Evolutionary conservation across 2,329 filamentous ascomycete species (phyloP).

Genomic region (Fusarium sp.): DNA sequence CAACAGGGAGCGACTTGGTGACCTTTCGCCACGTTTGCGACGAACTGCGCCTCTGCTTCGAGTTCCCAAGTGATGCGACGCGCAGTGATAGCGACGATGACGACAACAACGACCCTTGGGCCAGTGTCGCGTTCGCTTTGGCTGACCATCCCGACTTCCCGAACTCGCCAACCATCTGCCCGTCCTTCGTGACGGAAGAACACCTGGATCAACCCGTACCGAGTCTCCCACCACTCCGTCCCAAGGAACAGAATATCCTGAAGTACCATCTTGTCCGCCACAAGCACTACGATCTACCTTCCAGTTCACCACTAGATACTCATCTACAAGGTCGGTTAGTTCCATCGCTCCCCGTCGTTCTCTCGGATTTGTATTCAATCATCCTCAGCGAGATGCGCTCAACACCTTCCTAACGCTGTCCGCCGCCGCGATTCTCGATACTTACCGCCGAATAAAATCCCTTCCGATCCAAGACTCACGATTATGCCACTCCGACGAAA

Average conservation of each 20-base stretch:
- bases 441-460: neutral
- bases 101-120: conserved; percentile 1
- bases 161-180: neutral
- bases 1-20: conserved; percentile 4
- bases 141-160: neutral
- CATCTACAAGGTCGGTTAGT: neutral
- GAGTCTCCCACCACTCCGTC: neutral
- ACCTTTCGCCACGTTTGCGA: conserved; percentile 22
- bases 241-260: conserved; percentile 8
- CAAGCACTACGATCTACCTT: neutral
- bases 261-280: conserved; percentile 4
- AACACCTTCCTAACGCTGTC: neutral
- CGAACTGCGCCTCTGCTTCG: conserved; percentile 25
- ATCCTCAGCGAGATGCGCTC: conserved; percentile 7
- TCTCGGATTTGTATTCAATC: neutral
- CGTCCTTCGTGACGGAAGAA: conserved; percentile 4
- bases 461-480: neutral
- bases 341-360: too few relatives aligned
- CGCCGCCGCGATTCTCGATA: neutral
- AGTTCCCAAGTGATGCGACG: neutral
- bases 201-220: conserved; percentile 8
- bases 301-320: neutral
- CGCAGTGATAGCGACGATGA: neutral
- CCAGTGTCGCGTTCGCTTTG: conserved; percentile 13
- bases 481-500: neutral